phyloP scores from a whole-genome alignment of 208 protist genomes.

The Trypanosoma avium region DNA sequence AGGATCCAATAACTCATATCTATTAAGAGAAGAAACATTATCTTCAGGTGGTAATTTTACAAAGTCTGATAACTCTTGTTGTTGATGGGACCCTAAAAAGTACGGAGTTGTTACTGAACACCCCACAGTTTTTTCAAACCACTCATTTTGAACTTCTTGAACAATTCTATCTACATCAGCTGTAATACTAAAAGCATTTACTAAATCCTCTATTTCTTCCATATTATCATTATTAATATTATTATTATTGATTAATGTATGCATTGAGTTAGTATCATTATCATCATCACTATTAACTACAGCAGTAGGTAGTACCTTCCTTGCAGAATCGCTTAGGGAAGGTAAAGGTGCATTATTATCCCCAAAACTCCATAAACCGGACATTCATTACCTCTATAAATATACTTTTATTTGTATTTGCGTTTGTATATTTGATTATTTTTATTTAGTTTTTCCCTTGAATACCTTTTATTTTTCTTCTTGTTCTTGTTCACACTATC shows the following conservation, averaged over 20 bases:
- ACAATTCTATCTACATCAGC: slow-evolving; percentile 18
- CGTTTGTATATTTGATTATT: too few relatives aligned
- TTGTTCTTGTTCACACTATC: too few relatives aligned
- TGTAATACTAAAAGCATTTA: slow-evolving; percentile 2
- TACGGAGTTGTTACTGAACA: slow-evolving; percentile 2
- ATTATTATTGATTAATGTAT: too few relatives aligned
- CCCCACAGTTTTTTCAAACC: slow-evolving; percentile 22
- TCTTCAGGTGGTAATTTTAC: neutral
- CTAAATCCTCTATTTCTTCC: neutral
- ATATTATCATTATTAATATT: slow-evolving; percentile 9
- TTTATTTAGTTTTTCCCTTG: too few relatives aligned
- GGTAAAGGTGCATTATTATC: slow-evolving; percentile 17
- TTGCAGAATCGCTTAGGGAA: neutral
- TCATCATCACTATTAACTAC: neutral
- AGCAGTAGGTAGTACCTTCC: slow-evolving; percentile 7
- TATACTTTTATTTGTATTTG: too few relatives aligned
- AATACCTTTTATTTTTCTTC: too few relatives aligned
- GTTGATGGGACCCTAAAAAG: neutral
- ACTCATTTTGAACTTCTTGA: slow-evolving; percentile 23
- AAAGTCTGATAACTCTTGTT: neutral
- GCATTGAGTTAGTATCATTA: neutral
- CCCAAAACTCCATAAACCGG: slow-evolving; percentile 70
- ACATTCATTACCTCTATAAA: slow-evolving; percentile 46
- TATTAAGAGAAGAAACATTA: neutral
- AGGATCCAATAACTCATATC: neutral